Evolutionary conservation across 192 early-diverging fungal genomes (phyloP).

Genomic region (Coemansia sp.): DNA sequence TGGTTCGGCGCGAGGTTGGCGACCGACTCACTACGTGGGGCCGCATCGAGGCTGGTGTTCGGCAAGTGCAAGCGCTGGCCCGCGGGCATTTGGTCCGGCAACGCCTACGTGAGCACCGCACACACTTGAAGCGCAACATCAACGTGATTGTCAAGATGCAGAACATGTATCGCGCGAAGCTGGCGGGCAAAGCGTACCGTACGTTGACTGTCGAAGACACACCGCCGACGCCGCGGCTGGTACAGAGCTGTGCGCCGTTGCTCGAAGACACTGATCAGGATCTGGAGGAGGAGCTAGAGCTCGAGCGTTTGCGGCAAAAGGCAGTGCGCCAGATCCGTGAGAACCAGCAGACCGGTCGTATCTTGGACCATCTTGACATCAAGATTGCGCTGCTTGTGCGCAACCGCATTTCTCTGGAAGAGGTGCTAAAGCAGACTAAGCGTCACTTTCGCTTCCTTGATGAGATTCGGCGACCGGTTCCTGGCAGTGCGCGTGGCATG

Average conservation of each 20-base stretch:
- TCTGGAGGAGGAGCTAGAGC: constrained; percentile 88
- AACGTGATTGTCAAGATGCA: constrained; percentile 77
- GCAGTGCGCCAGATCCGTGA: constrained; percentile 89
- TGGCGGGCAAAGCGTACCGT: constrained; percentile 66
- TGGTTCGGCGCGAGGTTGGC: constrained; percentile 47
- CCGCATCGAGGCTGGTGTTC: constrained; percentile 34
- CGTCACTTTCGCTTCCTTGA: constrained; percentile 54
- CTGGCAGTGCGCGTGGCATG: constrained; percentile 21
- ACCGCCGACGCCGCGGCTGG: constrained; percentile 77
- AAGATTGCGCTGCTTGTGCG: constrained; percentile 96
- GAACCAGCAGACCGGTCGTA: constrained; percentile 74
- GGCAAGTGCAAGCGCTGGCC: constrained; percentile 62
- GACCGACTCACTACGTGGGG: constrained; percentile 32
- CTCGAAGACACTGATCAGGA: constrained; percentile 90
- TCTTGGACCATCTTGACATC: constrained; percentile 87
- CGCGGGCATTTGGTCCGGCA: constrained; percentile 65
- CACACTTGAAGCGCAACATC: constrained; percentile 64
- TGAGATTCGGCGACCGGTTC: constrained; percentile 51
- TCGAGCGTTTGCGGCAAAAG: constrained; percentile 82
- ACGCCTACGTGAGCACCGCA: constrained; percentile 58
- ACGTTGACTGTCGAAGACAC: constrained; percentile 72
- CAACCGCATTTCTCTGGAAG: constrained; percentile 94
- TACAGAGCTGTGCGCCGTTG: constrained; percentile 80
- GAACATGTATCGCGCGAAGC: constrained; percentile 65
- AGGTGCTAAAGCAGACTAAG: constrained; percentile 71